Evolutionary conservation across 805 yeast species (phyloP).

Genomic region (Zygosaccharomyces kombuchaensis): DNA sequence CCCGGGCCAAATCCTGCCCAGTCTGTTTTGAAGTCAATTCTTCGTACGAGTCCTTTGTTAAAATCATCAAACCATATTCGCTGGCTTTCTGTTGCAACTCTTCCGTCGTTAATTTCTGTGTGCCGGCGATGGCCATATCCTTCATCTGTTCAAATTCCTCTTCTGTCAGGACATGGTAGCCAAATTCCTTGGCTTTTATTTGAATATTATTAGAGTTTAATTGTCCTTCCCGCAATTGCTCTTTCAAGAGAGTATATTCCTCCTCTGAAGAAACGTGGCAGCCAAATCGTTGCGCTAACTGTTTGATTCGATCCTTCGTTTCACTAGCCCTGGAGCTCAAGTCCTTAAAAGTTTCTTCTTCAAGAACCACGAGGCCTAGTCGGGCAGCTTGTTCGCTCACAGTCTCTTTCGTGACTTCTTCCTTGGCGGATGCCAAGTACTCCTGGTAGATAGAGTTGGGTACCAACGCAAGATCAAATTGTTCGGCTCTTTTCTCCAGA

Average conservation of each 20-base stretch:
- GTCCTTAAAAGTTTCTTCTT: slow-evolving; percentile 4
- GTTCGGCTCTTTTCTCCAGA: slow-evolving; percentile 8
- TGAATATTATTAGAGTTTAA: slow-evolving; percentile 16
- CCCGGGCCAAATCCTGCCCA: slow-evolving; percentile 9
- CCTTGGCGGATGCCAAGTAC: not conserved
- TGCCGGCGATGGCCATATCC: not conserved
- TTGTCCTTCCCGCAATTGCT: slow-evolving; percentile 7
- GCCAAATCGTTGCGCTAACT: slow-evolving; percentile 12
- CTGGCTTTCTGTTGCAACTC: slow-evolving; percentile 17
- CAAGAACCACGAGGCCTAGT: slow-evolving; percentile 7
- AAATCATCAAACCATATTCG: slow-evolving; percentile 16
- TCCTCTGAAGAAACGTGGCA: slow-evolving; percentile 9
- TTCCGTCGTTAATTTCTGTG: slow-evolving; percentile 13
- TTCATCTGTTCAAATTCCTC: slow-evolving; percentile 14
- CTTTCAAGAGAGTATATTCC: slow-evolving; percentile 7
- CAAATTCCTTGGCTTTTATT: slow-evolving; percentile 17
- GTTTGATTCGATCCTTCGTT: slow-evolving; percentile 9
- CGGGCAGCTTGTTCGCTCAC: slow-evolving; percentile 7
- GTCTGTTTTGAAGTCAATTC: slow-evolving; percentile 7
- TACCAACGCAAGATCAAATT: slow-evolving; percentile 20
- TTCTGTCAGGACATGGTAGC: slow-evolving; percentile 16
- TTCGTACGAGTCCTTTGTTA: slow-evolving; percentile 8
- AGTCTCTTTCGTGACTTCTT: not conserved
- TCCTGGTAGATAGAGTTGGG: slow-evolving; percentile 23
- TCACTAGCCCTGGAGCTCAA: slow-evolving; percentile 2